phyloP scores from a whole-genome alignment of 495 filamentous ascomycete genomes.

The Penicillium malachiteum region DNA sequence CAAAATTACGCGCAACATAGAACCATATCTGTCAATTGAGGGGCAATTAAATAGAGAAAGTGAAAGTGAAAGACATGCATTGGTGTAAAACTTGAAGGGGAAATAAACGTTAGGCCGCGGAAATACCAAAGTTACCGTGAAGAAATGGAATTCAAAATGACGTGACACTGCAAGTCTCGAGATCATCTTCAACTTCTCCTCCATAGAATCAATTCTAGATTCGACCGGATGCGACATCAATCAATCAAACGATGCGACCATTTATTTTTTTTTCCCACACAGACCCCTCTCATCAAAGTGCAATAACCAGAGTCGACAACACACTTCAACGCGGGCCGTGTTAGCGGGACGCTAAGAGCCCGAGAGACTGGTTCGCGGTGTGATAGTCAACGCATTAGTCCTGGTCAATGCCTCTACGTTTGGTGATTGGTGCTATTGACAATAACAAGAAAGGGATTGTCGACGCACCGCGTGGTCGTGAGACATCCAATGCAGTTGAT shows the following conservation, averaged over 20 bases:
- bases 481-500: not conserved
- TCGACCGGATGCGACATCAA: not conserved
- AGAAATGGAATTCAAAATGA: too few relatives aligned
- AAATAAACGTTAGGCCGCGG: too few relatives aligned
- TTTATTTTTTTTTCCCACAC: not conserved
- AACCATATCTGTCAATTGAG: not conserved
- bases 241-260: not conserved
- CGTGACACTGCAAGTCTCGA: too few relatives aligned
- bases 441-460: not conserved
- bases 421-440: slow-evolving; percentile 6
- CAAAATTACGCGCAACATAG: not conserved
- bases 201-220: not conserved
- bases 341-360: slow-evolving; percentile 10
- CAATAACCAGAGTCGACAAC: not conserved
- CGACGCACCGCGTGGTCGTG: slow-evolving; percentile 1
- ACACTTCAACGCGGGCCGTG: not conserved
- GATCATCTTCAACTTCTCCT: too few relatives aligned
- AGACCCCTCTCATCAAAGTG: not conserved
- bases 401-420: not conserved
- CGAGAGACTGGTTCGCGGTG: slow-evolving; percentile 12
- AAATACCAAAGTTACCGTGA: too few relatives aligned
- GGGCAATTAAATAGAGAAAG: too few relatives aligned
- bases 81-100: too few relatives aligned
- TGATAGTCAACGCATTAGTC: slow-evolving; percentile 17
- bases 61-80: too few relatives aligned